phyloP scores from a whole-genome alignment of 2,329 filamentous ascomycete species.

The Xenoacremonium recifei region DNA sequence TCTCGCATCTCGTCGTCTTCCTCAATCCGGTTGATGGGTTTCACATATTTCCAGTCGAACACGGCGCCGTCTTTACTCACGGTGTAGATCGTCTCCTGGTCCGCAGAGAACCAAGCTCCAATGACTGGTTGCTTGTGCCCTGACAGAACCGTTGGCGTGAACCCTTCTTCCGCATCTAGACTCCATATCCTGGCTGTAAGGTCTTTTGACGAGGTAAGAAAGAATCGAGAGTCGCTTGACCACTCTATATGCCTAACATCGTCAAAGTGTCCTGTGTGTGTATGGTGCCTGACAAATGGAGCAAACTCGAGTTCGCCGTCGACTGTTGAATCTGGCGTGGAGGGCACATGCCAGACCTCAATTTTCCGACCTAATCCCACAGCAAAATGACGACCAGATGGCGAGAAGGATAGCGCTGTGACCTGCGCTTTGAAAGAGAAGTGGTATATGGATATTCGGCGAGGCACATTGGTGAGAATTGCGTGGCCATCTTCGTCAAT shows the following conservation, averaged over 20 bases:
- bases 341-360: constrained; percentile 95
- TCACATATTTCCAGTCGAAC: constrained; percentile 87
- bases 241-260: constrained; percentile 83
- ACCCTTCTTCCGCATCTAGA: constrained; percentile 79
- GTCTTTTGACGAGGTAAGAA: constrained; percentile 88
- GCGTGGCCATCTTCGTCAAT: constrained; percentile 93
- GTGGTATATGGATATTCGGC: constrained; percentile 85
- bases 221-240: constrained; percentile 95
- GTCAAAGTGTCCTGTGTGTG: constrained; percentile 87
- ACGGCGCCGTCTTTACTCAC: constrained; percentile 96
- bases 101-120: constrained; percentile 93
- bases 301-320: constrained; percentile 90
- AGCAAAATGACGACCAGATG: constrained; percentile 86
- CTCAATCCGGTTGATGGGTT: constrained; percentile 51
- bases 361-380: constrained; percentile 83
- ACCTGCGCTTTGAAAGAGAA: constrained; percentile 90
- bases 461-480: constrained; percentile 86
- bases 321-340: constrained; percentile 75
- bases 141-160: constrained; percentile 83
- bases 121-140: constrained; percentile 89
- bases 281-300: constrained; percentile 85
- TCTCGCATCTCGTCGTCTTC: constrained; percentile 60
- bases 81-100: constrained; percentile 95
- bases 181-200: constrained; percentile 95
- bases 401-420: constrained; percentile 84